Evolutionary conservation across 192 early-diverging fungal species (phyloP).

Genomic region (Coemansia umbellata): DNA sequence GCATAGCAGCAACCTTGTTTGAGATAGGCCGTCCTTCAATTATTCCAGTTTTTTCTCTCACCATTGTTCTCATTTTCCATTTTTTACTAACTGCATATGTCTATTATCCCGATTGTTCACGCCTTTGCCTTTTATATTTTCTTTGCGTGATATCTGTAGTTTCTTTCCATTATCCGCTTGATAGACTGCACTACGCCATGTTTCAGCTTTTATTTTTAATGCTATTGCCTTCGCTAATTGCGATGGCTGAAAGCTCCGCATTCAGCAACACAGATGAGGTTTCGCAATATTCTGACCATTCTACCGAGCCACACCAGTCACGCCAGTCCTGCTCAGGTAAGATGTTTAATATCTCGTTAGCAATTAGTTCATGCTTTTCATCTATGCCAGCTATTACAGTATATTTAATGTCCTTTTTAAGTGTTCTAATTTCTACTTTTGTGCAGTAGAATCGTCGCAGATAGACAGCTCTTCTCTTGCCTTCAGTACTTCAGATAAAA

Average conservation of each 20-base stretch:
- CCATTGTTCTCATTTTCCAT: background rate
- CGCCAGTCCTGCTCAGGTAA: too few species aligned
- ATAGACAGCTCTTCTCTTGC: too few species aligned
- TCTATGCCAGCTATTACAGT: too few species aligned
- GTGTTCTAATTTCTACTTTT: too few species aligned
- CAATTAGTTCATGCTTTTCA: too few species aligned
- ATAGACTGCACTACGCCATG: slow-evolving; percentile 41
- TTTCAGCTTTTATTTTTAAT: slow-evolving; percentile 37
- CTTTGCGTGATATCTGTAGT: slow-evolving; percentile 20
- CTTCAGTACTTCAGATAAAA: too few species aligned
- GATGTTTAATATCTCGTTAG: too few species aligned
- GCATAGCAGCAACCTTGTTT: too few species aligned
- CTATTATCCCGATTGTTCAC: too few species aligned
- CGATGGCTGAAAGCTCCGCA: background rate
- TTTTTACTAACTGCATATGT: background rate
- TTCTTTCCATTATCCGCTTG: slow-evolving; percentile 33
- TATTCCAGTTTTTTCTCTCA: background rate
- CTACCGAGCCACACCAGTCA: background rate
- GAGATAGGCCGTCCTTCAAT: background rate
- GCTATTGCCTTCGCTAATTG: slow-evolving; percentile 8
- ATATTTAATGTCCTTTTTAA: too few species aligned
- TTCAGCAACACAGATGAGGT: background rate
- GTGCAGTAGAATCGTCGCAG: too few species aligned
- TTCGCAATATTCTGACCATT: background rate
- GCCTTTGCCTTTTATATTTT: background rate